Percentiles rank a stretch among this genome's conserved stretches.
phyloP scores from a whole-genome alignment of 352 stramenopile genomes.

The Pythium brassicae region DNA sequence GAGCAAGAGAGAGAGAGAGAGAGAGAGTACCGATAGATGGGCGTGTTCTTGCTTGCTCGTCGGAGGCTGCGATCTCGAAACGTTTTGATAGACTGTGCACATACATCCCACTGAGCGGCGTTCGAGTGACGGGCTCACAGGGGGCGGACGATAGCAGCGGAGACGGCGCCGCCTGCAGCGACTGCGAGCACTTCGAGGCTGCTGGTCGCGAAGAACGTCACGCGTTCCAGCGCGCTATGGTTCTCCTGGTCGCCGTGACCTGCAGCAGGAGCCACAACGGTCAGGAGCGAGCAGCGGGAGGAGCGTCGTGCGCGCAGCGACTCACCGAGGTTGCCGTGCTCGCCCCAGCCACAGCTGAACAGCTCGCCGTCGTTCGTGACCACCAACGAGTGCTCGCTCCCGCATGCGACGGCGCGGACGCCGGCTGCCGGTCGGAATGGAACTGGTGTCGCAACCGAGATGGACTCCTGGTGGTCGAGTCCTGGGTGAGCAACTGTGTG shows the following conservation, averaged over 20 bases:
- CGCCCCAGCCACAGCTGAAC: constrained; percentile 77
- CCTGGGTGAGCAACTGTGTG: not conserved
- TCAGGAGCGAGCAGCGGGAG: not conserved
- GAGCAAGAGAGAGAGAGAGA: not conserved
- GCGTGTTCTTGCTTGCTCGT: no score
- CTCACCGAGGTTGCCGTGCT: constrained; percentile 82
- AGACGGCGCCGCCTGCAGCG: constrained; percentile 60
- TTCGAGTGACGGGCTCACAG: not conserved
- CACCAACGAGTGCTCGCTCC: constrained; percentile 71
- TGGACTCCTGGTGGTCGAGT: not conserved
- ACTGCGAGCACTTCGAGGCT: constrained; percentile 27
- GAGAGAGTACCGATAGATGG: not conserved
- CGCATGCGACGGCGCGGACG: constrained; percentile 52
- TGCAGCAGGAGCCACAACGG: constrained; percentile 9
- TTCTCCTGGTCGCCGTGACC: constrained; percentile 58
- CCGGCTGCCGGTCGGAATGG: constrained; percentile 19
- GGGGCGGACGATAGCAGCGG: constrained; percentile 32
- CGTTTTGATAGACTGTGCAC: not conserved
- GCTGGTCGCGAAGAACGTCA: constrained; percentile 41
- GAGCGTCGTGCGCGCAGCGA: not conserved
- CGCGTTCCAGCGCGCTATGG: constrained; percentile 23
- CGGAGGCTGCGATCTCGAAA: not conserved
- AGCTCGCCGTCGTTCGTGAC: constrained; percentile 44
- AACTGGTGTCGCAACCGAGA: constrained; percentile 1
- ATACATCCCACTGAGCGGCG: no score